Conservation (phyloP, 176 grass and related monocot species). For the Alloteropsis semialata region DNA sequence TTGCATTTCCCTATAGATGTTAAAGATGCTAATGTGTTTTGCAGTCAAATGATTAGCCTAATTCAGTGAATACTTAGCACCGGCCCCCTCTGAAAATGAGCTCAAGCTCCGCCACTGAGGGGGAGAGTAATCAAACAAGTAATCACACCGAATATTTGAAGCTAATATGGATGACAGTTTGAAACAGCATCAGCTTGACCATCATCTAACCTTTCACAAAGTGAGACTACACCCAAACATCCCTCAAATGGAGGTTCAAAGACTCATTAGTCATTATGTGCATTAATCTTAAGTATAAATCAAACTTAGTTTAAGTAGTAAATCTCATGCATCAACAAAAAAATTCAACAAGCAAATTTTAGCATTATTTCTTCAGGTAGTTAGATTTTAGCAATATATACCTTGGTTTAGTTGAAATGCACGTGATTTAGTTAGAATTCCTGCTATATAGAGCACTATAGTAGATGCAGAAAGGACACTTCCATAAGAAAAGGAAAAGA, state of each 20-base stretch:
- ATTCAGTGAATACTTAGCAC: too few relatives aligned
- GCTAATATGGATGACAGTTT: neutral
- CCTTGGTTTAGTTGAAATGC: neutral
- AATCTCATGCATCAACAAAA: neutral
- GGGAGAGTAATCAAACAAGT: conserved; percentile 7
- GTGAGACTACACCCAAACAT: neutral
- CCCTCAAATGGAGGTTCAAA: neutral
- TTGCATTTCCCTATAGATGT: too few relatives aligned
- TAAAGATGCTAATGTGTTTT: too few relatives aligned
- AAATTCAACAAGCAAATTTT: neutral
- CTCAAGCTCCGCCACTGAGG: too few relatives aligned
- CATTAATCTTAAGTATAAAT: neutral
- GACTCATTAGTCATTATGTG: neutral
- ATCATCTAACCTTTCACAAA: neutral
- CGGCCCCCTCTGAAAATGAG: too few relatives aligned
- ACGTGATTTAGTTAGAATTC: conserved; percentile 12
- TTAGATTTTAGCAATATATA: neutral
- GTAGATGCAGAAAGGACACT: neutral
- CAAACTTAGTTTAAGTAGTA: neutral
- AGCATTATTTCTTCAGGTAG: neutral
- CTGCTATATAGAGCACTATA: neutral
- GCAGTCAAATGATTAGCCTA: too few relatives aligned
- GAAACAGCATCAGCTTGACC: conserved; percentile 1
- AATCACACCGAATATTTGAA: neutral
- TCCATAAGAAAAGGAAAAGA: conserved; percentile 4